Percentiles rank a stretch among this genome's conserved stretches.
Conservation (phyloP, 176 grass and related monocot genomes). For the Puya raimondii region DNA sequence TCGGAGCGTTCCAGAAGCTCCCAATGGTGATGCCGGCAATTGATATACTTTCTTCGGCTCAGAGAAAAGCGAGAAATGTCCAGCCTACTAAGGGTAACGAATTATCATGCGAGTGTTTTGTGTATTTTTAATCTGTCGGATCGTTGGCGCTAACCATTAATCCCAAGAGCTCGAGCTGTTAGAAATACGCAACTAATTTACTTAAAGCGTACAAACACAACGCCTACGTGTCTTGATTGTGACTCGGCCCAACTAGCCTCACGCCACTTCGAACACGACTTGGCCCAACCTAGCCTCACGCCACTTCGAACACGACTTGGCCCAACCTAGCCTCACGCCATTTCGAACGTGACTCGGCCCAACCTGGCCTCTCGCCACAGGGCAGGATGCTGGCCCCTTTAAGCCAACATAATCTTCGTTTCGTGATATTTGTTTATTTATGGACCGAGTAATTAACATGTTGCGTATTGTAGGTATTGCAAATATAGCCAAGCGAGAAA, state of each 20-base stretch:
- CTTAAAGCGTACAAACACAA: no score
- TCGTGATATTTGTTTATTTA: neutral
- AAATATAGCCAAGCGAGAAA: slow-evolving; percentile 92
- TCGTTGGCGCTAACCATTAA: no score
- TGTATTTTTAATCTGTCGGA: neutral
- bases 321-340: no score
- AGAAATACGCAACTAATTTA: no score
- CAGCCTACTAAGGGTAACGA: slow-evolving; percentile 68
- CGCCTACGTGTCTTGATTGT: neutral
- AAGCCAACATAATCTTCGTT: neutral
- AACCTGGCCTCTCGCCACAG: no score
- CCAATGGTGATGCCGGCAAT: slow-evolving; percentile 94
- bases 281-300: no score
- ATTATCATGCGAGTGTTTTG: slow-evolving; percentile 7
- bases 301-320: no score
- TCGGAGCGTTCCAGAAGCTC: slow-evolving; percentile 91
- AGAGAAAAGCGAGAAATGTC: slow-evolving; percentile 90
- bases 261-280: no score
- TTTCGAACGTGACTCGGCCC: no score
- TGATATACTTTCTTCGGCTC: slow-evolving; percentile 79
- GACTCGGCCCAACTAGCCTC: neutral
- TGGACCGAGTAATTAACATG: no score
- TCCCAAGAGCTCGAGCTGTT: neutral
- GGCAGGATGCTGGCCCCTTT: neutral
- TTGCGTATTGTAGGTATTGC: slow-evolving; percentile 49